phyloP scores from a whole-genome alignment of 345 rosid species.

The Stellera chamaejasme region DNA sequence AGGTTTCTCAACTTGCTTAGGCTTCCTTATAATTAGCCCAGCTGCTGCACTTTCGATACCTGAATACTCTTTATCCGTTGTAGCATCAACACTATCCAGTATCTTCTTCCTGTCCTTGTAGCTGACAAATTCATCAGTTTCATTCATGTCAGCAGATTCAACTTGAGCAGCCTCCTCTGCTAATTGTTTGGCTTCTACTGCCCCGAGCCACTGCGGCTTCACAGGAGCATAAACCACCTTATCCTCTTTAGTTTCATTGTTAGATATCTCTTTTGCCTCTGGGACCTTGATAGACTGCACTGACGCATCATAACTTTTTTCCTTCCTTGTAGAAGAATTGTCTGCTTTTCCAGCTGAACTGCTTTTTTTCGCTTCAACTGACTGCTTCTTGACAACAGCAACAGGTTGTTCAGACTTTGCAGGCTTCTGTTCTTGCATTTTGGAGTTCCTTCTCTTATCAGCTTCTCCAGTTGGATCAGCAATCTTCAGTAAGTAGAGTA shows the following conservation, averaged over 20 bases:
- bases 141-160: slow-evolving; percentile 25
- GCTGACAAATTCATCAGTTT: slow-evolving; percentile 63
- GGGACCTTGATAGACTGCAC: slow-evolving; percentile 20
- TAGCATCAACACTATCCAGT: slow-evolving; percentile 18
- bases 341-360: slow-evolving; percentile 23
- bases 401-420: slow-evolving; percentile 26
- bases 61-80: slow-evolving; percentile 13
- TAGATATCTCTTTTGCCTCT: slow-evolving; percentile 27
- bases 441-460: slow-evolving; percentile 49
- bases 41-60: slow-evolving; percentile 45
- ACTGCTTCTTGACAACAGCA: slow-evolving; percentile 21
- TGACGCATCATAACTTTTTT: slow-evolving; percentile 23
- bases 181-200: slow-evolving; percentile 40
- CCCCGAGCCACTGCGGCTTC: slow-evolving; percentile 97
- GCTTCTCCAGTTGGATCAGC: slow-evolving; percentile 92
- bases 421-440: slow-evolving; percentile 28
- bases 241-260: slow-evolving; percentile 32
- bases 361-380: slow-evolving; percentile 23
- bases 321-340: slow-evolving; percentile 18
- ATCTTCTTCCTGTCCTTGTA: slow-evolving; percentile 73
- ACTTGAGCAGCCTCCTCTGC: slow-evolving; percentile 30
- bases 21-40: slow-evolving; percentile 84
- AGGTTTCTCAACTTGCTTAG: slow-evolving; percentile 37
- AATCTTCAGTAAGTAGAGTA: slow-evolving; percentile 66
- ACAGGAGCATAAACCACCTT: slow-evolving; percentile 34